Evolutionary conservation across 1,284 basidiomycete genomes (phyloP).

Genomic region (Mixia osmundae): DNA sequence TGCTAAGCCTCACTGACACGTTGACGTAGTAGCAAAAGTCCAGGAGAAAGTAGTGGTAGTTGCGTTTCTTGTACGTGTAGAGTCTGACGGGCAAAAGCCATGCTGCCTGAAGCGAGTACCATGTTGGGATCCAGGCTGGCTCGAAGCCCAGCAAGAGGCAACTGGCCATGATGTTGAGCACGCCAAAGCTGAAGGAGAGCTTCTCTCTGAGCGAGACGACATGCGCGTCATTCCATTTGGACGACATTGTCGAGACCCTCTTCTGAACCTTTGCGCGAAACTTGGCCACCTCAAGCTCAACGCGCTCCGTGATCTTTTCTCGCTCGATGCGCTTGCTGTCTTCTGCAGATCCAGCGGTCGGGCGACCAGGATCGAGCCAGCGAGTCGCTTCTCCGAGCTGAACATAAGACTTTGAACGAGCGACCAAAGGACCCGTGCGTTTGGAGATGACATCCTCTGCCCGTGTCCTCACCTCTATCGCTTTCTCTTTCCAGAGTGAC

Average conservation of each 20-base stretch:
- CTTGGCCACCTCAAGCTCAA: constrained; percentile 15
- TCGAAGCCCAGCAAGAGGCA: constrained; percentile 18
- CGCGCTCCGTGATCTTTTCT: constrained; percentile 8
- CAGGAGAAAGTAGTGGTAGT: constrained; percentile 18
- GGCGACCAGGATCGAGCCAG: too few relatives aligned
- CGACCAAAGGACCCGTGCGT: too few relatives aligned
- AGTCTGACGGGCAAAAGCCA: constrained; percentile 16
- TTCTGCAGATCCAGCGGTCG: too few relatives aligned
- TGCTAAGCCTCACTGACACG: too few relatives aligned
- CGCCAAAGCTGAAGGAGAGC: constrained; percentile 19
- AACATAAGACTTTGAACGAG: too few relatives aligned
- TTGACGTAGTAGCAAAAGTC: constrained; percentile 18
- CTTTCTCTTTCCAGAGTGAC: too few relatives aligned
- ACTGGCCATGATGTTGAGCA: constrained; percentile 18
- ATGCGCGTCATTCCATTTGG: constrained; percentile 19
- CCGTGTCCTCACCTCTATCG: too few relatives aligned
- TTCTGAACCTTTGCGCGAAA: constrained; percentile 11
- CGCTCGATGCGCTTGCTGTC: too few relatives aligned
- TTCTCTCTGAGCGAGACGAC: constrained; percentile 17
- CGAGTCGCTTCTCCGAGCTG: too few relatives aligned
- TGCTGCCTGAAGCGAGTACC: constrained; percentile 16
- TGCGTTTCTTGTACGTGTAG: constrained; percentile 17
- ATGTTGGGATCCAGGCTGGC: constrained; percentile 12
- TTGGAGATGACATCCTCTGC: too few relatives aligned
- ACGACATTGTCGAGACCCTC: constrained; percentile 10